Conservation (phyloP, 2,329 filamentous ascomycete genomes). For the Dothidotthia symphoricarpi region DNA sequence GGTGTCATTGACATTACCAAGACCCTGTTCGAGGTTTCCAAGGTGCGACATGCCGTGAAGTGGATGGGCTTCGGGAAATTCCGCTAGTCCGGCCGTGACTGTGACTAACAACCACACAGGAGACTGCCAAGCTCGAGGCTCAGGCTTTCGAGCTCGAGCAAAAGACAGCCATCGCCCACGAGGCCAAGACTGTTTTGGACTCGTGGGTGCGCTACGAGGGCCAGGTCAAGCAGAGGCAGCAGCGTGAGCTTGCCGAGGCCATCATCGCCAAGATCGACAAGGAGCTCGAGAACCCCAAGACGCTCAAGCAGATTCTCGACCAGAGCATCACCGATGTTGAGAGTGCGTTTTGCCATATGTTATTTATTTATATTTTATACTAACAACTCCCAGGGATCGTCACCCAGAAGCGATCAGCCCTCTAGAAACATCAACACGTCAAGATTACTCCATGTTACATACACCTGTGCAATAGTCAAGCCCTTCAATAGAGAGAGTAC, state of each 20-base stretch:
- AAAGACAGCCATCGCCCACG: slow-evolving; percentile 82
- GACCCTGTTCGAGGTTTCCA: slow-evolving; percentile 94
- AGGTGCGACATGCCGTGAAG: slow-evolving; percentile 66
- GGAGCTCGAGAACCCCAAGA: slow-evolving; percentile 97
- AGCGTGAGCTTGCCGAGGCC: slow-evolving; percentile 88
- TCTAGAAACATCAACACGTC: slow-evolving; percentile 26
- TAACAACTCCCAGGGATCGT: slow-evolving; percentile 38
- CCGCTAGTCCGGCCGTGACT: slow-evolving; percentile 23
- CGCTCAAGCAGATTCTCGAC: slow-evolving; percentile 94
- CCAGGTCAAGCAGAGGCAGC: slow-evolving; percentile 98
- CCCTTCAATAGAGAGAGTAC: slow-evolving; percentile 37
- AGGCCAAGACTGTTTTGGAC: slow-evolving; percentile 94
- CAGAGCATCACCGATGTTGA: slow-evolving; percentile 96
- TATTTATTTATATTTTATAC: not conserved
- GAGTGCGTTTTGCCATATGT: slow-evolving; percentile 63
- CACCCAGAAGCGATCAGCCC: slow-evolving; percentile 41
- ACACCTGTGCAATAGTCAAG: slow-evolving; percentile 44
- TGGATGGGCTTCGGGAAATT: too few species aligned
- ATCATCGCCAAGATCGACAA: slow-evolving; percentile 98
- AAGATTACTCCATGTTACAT: slow-evolving; percentile 40
- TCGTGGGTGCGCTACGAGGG: slow-evolving; percentile 98
- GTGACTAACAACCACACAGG: slow-evolving; percentile 54
- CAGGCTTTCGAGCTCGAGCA: slow-evolving; percentile 97
- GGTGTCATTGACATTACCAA: slow-evolving; percentile 96
- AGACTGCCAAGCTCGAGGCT: slow-evolving; percentile 94